These are phyloP conservation scores for Syncephalastrum contaminatum DNA, from an alignment of 371 early-diverging fungal genomes.

Conservation along the genomic window DNA sequence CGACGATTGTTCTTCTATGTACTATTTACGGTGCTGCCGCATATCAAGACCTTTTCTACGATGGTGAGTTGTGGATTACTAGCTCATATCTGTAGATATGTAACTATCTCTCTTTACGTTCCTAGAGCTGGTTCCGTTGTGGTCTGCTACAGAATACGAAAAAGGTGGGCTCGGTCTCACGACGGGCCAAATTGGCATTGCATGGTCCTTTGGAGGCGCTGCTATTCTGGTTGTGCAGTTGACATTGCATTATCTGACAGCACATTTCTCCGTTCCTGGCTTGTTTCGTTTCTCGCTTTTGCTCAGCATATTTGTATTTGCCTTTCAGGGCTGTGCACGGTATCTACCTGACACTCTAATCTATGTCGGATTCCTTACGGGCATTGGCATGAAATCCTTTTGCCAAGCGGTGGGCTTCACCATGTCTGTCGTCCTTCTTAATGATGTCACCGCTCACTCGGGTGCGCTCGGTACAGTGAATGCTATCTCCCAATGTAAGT, in stretches of 20 bases:
- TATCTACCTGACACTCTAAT: conserved; percentile 16
- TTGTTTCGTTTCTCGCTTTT: conserved; percentile 51
- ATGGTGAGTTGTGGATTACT: conserved; percentile 34
- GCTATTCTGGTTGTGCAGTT: conserved; percentile 57
- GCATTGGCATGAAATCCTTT: too few species aligned
- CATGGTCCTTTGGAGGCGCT: conserved; percentile 49
- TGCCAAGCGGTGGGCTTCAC: too few species aligned
- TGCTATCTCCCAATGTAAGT: conserved; percentile 1
- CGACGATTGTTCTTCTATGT: conserved; percentile 32
- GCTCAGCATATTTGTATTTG: conserved; percentile 39
- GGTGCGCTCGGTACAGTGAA: too few species aligned
- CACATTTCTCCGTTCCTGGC: conserved; percentile 9
- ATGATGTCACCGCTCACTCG: too few species aligned
- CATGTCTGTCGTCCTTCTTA: too few species aligned
- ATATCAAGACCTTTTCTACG: conserved; percentile 38
- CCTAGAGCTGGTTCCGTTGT: conserved; percentile 19
- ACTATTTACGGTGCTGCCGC: conserved; percentile 31
- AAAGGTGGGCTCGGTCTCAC: conserved; percentile 62
- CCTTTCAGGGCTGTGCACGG: conserved; percentile 36
- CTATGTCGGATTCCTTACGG: too few species aligned
- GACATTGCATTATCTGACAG: conserved; percentile 32
- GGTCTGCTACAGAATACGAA: conserved; percentile 14
- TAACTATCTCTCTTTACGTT: too few species aligned
- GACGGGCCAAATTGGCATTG: conserved; percentile 52
- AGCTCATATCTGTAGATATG: too few species aligned